Conservation (phyloP, 257 asterid genomes). For the Salvia miltiorrhiza region DNA sequence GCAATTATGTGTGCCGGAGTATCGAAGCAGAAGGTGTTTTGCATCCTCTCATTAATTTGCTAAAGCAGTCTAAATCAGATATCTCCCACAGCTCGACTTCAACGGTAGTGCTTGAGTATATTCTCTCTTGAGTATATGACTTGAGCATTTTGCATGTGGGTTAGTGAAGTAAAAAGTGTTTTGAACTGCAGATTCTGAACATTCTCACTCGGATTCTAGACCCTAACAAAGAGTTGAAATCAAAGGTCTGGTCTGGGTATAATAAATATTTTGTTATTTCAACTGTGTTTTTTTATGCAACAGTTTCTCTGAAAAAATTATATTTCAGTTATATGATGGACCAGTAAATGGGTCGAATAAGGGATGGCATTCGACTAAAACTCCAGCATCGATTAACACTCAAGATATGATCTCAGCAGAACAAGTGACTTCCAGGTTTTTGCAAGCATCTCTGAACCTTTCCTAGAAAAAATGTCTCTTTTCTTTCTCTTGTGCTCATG, state of each 20-base stretch:
- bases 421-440: constrained; percentile 48
- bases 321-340: constrained; percentile 52
- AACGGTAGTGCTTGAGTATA: constrained; percentile 42
- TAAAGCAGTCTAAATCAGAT: constrained; percentile 46
- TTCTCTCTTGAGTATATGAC: constrained; percentile 8
- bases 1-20: constrained; percentile 65
- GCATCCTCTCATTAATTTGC: constrained; percentile 52
- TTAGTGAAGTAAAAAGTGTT: constrained; percentile 20
- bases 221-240: constrained; percentile 70
- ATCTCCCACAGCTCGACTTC: constrained; percentile 35
- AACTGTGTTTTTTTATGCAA: constrained; percentile 10
- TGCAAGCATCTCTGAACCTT: background rate
- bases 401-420: constrained; percentile 30
- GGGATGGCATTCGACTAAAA: constrained; percentile 27
- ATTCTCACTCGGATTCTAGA: constrained; percentile 78
- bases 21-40: constrained; percentile 72
- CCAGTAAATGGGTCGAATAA: constrained; percentile 38
- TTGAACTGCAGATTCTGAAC: constrained; percentile 57
- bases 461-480: background rate
- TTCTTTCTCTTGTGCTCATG: background rate
- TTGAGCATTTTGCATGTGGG: constrained; percentile 1
- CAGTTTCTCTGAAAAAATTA: constrained; percentile 19
- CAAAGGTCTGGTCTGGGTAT: constrained; percentile 42
- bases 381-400: constrained; percentile 23
- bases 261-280: background rate